Evolutionary conservation across 2,329 filamentous ascomycete genomes (phyloP).

Genomic region (Alternaria sp.): DNA sequence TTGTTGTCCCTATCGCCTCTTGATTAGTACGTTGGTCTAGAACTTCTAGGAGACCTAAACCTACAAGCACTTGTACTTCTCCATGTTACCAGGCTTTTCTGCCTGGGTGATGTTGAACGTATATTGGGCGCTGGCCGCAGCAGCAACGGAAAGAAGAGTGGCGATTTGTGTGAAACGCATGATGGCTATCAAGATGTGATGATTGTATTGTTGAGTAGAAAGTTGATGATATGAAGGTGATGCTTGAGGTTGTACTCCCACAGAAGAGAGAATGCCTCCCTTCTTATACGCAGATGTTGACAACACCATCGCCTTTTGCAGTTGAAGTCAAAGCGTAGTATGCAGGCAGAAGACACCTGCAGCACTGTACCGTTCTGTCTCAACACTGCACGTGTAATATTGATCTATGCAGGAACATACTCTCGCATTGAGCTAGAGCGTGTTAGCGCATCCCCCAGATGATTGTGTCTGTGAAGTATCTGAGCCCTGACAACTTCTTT

Average conservation of each 20-base stretch:
- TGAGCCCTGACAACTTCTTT: not conserved
- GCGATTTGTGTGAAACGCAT: constrained; percentile 10
- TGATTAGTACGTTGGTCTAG: not conserved
- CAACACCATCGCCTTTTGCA: not conserved
- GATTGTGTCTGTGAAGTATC: not conserved
- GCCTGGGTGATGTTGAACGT: constrained; percentile 37
- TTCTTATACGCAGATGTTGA: not conserved
- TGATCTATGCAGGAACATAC: constrained; percentile 7
- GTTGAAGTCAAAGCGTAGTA: constrained; percentile 1
- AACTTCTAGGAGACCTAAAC: not conserved
- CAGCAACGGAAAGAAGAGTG: constrained; percentile 8
- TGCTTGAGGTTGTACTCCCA: not conserved
- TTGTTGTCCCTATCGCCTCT: constrained; percentile 18
- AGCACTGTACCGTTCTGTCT: not conserved
- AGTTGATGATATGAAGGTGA: not conserved
- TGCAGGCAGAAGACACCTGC: not conserved
- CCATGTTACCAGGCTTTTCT: constrained; percentile 20
- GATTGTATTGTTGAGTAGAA: not conserved
- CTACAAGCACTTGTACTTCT: constrained; percentile 39
- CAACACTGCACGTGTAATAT: constrained; percentile 8
- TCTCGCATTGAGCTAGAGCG: not conserved
- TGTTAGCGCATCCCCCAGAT: not conserved
- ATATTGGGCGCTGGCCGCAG: constrained; percentile 19
- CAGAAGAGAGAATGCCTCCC: not conserved
- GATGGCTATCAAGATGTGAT: not conserved